Evolutionary conservation across 257 asterid genomes (phyloP).

Genomic region (Cinchona pubescens): DNA sequence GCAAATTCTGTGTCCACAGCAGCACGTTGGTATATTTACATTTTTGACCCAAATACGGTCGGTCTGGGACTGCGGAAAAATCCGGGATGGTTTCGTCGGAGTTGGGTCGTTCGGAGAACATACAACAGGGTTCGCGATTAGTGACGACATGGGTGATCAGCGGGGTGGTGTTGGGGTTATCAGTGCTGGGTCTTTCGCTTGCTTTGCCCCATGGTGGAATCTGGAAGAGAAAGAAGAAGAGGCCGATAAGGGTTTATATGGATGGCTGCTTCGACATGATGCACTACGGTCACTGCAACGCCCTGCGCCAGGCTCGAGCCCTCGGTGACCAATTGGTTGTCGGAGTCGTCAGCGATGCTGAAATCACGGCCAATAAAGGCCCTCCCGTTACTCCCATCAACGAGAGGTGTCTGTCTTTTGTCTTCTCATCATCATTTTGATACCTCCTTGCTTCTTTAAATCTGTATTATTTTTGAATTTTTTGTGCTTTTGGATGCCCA

Average conservation of each 20-base stretch:
- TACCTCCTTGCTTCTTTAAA: background rate
- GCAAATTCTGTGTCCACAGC: no score
- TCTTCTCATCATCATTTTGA: background rate
- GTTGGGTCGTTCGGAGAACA: conserved; percentile 29
- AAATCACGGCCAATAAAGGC: conserved; percentile 82
- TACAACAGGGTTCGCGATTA: conserved; percentile 41
- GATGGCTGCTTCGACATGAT: conserved; percentile 98
- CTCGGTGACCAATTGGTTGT: conserved; percentile 94
- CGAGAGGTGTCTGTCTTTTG: conserved; percentile 50
- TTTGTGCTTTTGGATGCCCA: background rate
- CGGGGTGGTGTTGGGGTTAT: conserved; percentile 57
- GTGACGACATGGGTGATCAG: conserved; percentile 64
- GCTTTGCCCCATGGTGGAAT: conserved; percentile 33
- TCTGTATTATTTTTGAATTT: background rate
- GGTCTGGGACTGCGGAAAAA: background rate
- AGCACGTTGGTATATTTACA: background rate
- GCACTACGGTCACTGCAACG: conserved; percentile 99
- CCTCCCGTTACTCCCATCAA: conserved; percentile 93
- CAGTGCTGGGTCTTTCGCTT: conserved; percentile 56
- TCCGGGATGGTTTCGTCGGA: conserved; percentile 44
- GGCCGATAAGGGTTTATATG: conserved; percentile 92
- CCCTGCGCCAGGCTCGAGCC: conserved; percentile 97
- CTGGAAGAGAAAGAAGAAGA: conserved; percentile 49
- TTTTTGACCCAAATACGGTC: background rate
- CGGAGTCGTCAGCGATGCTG: conserved; percentile 93